Base-by-base conservation (phyloP, 768 basidiomycete genomes). In the Boletus edulis region DNA sequence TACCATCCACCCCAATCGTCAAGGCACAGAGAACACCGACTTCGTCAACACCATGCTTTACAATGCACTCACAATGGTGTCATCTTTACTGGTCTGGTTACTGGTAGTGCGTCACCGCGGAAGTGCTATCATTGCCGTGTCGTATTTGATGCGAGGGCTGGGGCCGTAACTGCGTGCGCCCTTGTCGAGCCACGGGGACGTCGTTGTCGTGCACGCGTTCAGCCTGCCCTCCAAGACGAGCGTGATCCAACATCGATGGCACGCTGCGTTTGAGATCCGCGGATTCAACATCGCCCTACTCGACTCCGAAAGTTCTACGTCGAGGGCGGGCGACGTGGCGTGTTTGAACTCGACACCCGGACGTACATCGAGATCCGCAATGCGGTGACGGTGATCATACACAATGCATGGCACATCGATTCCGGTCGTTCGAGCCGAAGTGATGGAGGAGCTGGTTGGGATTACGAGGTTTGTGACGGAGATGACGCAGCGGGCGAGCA, bases 321-420 rank as follows among this genome's bases (percentile, higher is more conserved):
- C n/a, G 70, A 73, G 54, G 69, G 67, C 4, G 67, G 70, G 51
- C 62, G 4, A 15, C 62, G 0, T 55, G 47, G 22, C 22, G 22
- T 22, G 22, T 22, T 3, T 22, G 22, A 24, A 24, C 22, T 24
- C 4, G 22, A 4, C 22, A 24, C 22, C 22, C 22, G 4, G 22
- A 24, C 22, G 22, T 72, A 67, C 44, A 54, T 49, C 12, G 54
- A 66, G 70, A 57, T 76, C 10, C 64, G 65, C 17, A 52, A 60
- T 20, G 61, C 60, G 8, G 62, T 75, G 8, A 77, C 67, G 1
- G 51, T 57, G 14, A 72, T 81, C 54, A 71, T 79, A 12, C 78
- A 79, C 49, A 76, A 73, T 48, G 77, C 78, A 9, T 81, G 80
- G 81, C 69, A 67, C 1, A 64, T 82, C 22, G 77, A 82, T 63